Conservation (phyloP, 2,329 filamentous ascomycete species). For the Aspergillus pseudoterreus region DNA sequence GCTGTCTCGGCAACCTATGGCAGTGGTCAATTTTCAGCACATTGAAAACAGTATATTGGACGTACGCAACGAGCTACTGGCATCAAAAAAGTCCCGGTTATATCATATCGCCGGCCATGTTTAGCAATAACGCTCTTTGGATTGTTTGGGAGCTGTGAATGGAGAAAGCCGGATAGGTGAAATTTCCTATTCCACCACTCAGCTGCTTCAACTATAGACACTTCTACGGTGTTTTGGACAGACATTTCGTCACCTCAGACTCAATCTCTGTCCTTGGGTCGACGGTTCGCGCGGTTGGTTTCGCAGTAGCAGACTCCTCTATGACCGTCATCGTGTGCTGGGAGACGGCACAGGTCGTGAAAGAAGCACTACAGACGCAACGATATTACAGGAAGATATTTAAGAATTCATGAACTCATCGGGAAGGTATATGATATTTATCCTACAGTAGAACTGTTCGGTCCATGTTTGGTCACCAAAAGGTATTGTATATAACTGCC, state of each 20-base stretch:
- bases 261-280: background rate
- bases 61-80: background rate
- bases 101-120: background rate
- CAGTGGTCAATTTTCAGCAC: background rate
- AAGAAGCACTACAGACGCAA: too few relatives aligned
- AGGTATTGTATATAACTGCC: too few relatives aligned
- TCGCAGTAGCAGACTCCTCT: too few relatives aligned
- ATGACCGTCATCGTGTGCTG: too few relatives aligned
- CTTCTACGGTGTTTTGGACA: background rate
- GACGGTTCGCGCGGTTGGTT: background rate
- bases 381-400: too few relatives aligned
- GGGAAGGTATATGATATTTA: too few relatives aligned
- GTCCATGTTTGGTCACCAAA: too few relatives aligned
- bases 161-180: background rate
- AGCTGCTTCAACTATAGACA: background rate
- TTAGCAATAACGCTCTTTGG: background rate
- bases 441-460: too few relatives aligned
- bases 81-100: background rate
- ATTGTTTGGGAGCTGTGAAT: background rate
- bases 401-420: too few relatives aligned
- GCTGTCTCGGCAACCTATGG: background rate
- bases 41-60: background rate
- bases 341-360: too few relatives aligned
- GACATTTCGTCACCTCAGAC: background rate
- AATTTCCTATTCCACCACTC: background rate